Base-by-base conservation (phyloP, 1,284 basidiomycete species). In the Cryptococcus deneoformans region DNA sequence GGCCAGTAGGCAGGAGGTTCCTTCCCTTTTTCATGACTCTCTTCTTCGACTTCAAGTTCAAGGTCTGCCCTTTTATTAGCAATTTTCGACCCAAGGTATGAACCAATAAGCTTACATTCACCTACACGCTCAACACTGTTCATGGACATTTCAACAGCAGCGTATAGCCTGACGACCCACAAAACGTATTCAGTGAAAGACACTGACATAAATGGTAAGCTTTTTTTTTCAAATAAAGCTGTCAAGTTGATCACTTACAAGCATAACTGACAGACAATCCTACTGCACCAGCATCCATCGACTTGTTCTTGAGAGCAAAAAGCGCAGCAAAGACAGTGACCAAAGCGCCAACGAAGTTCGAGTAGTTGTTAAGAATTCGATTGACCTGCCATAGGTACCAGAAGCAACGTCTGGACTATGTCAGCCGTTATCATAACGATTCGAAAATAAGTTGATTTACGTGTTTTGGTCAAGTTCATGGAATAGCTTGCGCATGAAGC, bases 1-100 rank as follows among this genome's bases (percentile, higher is more conserved):
- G 82, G 82, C 82, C 82, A 83, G 53, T 75, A 68, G 0, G 79
- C 77, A 0, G 82, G 81, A 10, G 81, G 81, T 40, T 79, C 75
- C n/a, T 73, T 61, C 2, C 78, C 76, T 35, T 71, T 73, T 7
- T 70, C 57, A n/a, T 64, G 47, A 5, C 68, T 66, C 5, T 78
- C 76, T 57, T 83, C 81, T 58, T 82, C 80, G 3, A 73, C 70
- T 24, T 80, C 79, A 6, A 80, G 70, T 0, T 74, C 67, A 16
- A 79, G 71, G 60, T 80, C 72, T 75, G 36, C 24, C 24, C 16
- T 34, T 48, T 29, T 44, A 12, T 54, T 46, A 39, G 46, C 35
- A 9, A 2, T 14, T 36, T 39, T 39, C 38, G n/a, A 6, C 9
- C 16, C n/a, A 5, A 42, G 35, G 10, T 44, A 42, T 10, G 42